Evolutionary conservation across 257 asterid genomes (phyloP).

Genomic region (Solanum bukasovii): DNA sequence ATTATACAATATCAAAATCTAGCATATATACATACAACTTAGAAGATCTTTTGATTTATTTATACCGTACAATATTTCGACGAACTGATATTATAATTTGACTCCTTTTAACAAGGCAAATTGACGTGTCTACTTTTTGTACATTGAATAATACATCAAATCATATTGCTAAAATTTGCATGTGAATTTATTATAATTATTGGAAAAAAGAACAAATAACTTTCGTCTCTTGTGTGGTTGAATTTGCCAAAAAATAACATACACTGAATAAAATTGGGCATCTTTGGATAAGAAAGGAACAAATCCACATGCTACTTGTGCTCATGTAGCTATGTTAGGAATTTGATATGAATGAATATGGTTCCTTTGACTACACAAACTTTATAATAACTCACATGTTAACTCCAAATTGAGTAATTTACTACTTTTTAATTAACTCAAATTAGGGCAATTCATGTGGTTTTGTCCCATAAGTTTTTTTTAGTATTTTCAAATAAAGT

Average conservation of each 20-base stretch:
- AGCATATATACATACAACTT: neutral
- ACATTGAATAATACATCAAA: neutral
- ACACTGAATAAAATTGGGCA: neutral
- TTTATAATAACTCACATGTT: neutral
- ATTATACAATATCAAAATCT: no score
- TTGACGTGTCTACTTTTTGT: neutral
- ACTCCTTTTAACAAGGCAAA: neutral
- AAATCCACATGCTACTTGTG: constrained; percentile 1
- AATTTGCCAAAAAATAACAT: neutral
- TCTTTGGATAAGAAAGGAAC: constrained; percentile 2
- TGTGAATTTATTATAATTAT: neutral
- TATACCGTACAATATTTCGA: no score
- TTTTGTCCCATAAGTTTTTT: neutral
- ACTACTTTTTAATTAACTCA: constrained; percentile 11
- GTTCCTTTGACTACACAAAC: neutral
- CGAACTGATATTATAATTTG: neutral
- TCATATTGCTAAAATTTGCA: neutral
- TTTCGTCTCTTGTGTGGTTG: neutral
- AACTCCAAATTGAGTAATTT: neutral
- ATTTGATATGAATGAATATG: neutral
- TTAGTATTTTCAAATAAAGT: neutral
- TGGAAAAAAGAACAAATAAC: neutral
- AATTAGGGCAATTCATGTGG: neutral
- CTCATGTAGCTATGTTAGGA: neutral
- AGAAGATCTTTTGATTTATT: no score